A percentile compares a stretch with the other conserved stretches of the same genome.
These are phyloP conservation scores for Ganoderma leucocontextum DNA, from an alignment of 1,284 basidiomycete genomes.

Conservation along the genomic window DNA sequence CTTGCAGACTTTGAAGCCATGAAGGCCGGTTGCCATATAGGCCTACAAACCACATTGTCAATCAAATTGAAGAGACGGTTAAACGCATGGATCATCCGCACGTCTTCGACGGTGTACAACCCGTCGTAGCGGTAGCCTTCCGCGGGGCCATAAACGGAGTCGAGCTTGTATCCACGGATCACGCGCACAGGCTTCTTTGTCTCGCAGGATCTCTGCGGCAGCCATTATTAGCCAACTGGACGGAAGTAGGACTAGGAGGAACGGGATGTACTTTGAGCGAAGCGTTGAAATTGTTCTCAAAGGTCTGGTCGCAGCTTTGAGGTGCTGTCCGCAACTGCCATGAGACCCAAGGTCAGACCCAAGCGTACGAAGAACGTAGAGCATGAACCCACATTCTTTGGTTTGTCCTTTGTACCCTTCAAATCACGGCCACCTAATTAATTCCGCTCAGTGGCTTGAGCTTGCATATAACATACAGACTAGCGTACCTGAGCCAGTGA, in stretches of 20 bases:
- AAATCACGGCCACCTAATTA: constrained; percentile 78
- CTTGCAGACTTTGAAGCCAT: constrained; percentile 81
- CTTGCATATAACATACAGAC: not conserved
- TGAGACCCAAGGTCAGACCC: not conserved
- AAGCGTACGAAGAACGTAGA: not conserved
- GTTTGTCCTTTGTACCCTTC: constrained; percentile 77
- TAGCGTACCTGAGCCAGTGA: constrained; percentile 71
- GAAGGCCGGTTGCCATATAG: constrained; percentile 34
- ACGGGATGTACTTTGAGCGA: constrained; percentile 61
- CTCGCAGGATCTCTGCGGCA: constrained; percentile 67
- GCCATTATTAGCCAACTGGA: constrained; percentile 7
- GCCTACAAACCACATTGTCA: not conserved
- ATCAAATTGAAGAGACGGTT: not conserved
- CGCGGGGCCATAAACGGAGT: constrained; percentile 71
- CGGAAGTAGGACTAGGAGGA: not conserved
- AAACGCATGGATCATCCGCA: constrained; percentile 33
- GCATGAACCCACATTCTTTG: constrained; percentile 72
- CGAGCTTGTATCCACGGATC: constrained; percentile 82
- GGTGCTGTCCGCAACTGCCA: constrained; percentile 82
- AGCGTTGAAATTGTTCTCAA: constrained; percentile 75
- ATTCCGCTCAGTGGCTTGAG: not conserved
- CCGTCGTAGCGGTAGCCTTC: constrained; percentile 90
- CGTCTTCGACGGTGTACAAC: constrained; percentile 79
- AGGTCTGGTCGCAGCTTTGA: constrained; percentile 82
- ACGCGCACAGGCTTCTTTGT: constrained; percentile 83